These are phyloP conservation scores for Triticum timopheevii DNA, from an alignment of 176 grass and related monocot genomes.

Conservation along the genomic window DNA sequence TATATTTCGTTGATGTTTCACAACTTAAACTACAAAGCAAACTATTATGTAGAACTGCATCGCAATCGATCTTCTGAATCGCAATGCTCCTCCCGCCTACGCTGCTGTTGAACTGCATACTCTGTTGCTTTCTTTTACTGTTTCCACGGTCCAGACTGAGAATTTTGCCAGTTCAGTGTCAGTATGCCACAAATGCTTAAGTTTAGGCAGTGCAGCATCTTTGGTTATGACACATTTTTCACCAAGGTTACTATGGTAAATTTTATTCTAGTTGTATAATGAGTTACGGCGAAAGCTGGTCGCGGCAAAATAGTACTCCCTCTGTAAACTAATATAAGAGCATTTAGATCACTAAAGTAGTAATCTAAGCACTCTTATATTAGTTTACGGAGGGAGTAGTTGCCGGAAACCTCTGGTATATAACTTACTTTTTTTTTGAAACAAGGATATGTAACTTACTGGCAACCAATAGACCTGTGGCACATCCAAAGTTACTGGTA, in stretches of 20 bases:
- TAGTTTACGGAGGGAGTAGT: too few relatives aligned
- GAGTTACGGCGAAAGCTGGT: too few relatives aligned
- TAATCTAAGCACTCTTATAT: too few relatives aligned
- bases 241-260: not conserved
- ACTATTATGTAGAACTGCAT: not conserved
- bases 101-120: not conserved
- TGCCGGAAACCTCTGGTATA: not conserved
- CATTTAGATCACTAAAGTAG: too few relatives aligned
- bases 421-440: too few relatives aligned
- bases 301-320: not conserved
- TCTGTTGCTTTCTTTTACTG: not conserved
- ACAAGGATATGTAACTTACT: not conserved
- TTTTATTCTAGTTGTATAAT: not conserved
- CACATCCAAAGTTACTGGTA: not conserved
- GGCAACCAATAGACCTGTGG: not conserved
- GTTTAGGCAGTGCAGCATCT: not conserved
- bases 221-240: not conserved
- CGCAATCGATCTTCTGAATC: not conserved
- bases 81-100: not conserved
- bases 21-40: not conserved
- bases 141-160: not conserved
- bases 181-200: not conserved
- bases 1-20: not conserved
- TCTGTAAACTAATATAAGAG: too few relatives aligned
- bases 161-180: not conserved